Base-by-base conservation (phyloP, 768 basidiomycete species). In the Rhodotorula graminis region DNA sequence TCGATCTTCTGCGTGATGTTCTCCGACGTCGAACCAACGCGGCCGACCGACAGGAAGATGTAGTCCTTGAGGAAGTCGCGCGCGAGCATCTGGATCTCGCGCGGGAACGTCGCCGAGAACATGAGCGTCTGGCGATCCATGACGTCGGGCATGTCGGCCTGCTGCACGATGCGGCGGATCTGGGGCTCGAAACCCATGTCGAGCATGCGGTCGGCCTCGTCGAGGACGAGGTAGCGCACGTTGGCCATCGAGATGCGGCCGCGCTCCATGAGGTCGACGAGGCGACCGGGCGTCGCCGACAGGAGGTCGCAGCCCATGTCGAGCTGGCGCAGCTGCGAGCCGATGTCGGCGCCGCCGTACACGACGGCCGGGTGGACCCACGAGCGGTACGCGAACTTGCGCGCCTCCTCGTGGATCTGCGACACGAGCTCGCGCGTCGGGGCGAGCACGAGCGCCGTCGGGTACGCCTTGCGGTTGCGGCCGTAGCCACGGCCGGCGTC, bases 161-260 rank as follows among this genome's bases (percentile, higher is more conserved):
- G 91, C 82, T 99, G 92, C 29, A 99, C 96, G 80, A 99, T 99
- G 46, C 93, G 87, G 75, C 96, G 87, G 80, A 99, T 99, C 83
- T 98, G 96, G 67, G 96, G 96, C 83, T 99, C 96, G 85, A 99
- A 99, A 89, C 96, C 96, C 96, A 99, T 99, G 85, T 99, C 96
- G 80, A 99, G 87, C 96, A 99, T 99, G 79, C 96, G 91, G 85
- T 99, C 96, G 72, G 96, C 96, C 84, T 99, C 96, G 79, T 99
- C 96, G 66, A 99, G 89, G 40, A 99, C 96, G 69, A 99, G 89
- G 82, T 96, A 98, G 79, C 92, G 90, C 84, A 99, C 89, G 83
- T 97, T 97, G 76, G 92, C 88, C 73, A 99, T 86, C 80, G 90
- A 92, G 85, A 99, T 97, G 71, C 91, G 88, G 21, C 96, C 96